Conservation (phyloP, 345 rosid species). For the Bruguiera gymnorhiza region DNA sequence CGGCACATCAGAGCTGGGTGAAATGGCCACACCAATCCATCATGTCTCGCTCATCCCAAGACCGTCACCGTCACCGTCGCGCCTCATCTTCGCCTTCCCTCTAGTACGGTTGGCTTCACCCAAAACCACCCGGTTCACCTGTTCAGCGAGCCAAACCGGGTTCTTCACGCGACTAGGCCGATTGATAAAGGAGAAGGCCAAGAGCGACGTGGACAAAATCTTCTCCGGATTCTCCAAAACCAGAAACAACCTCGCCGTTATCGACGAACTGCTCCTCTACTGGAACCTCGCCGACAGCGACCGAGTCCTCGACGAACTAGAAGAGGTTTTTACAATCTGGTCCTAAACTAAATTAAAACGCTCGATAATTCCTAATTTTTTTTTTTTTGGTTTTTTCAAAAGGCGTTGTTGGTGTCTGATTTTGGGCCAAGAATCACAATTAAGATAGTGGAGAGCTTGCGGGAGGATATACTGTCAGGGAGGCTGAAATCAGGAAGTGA, state of each 20-base stretch:
- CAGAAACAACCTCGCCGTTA: conserved; percentile 83
- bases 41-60: conserved; percentile 53
- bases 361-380: background rate
- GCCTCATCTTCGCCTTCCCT: conserved; percentile 21
- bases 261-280: conserved; percentile 86
- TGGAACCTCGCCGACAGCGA: conserved; percentile 96
- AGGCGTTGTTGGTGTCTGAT: conserved; percentile 88
- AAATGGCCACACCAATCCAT: conserved; percentile 47
- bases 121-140: conserved; percentile 39
- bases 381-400: background rate
- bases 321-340: conserved; percentile 57
- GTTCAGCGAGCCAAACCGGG: conserved; percentile 75
- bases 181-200: conserved; percentile 85
- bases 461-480: conserved; percentile 76
- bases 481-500: conserved; percentile 88
- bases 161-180: conserved; percentile 89
- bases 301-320: conserved; percentile 85
- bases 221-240: conserved; percentile 92
- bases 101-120: conserved; percentile 5
- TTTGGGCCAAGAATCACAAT: conserved; percentile 88
- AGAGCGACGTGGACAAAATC: conserved; percentile 86
- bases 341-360: background rate
- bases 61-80: conserved; percentile 13
- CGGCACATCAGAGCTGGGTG: background rate
- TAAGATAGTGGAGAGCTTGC: conserved; percentile 80